Evolutionary conservation across 164 flowering plant genomes (phyloP), one percentile per base, ranked within the genome.

Genomic region (Chimonanthus praecox): DNA sequence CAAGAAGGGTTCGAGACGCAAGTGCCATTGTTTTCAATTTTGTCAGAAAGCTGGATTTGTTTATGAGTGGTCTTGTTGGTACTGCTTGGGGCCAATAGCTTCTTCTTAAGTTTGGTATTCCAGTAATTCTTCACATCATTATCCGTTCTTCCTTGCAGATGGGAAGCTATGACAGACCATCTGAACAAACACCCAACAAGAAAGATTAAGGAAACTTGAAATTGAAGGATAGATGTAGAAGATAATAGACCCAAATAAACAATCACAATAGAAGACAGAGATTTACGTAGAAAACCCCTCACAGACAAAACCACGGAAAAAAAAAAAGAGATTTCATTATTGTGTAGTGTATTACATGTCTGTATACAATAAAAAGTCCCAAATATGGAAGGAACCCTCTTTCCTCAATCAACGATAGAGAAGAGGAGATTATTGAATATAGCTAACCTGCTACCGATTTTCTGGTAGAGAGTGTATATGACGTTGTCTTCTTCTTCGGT

Each of bases 401-500:
- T 33, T 33, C 33, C 33, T 33, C 33, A 33, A 33, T 33, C 1
- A 33, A 33, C 33, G 0, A 33, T 33, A 33, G 33, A 33, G 33
- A 33, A 33, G 33, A 33, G 33, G 33, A 33, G 33, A 33, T 33
- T 33, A 33, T 33, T 33, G 9, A 5, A n/a, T 5, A 2, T 43
- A 33, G 21, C 62, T 46, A 65, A 73, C 95, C 90, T 87, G 82
- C 90, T 90, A 64, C 92, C 95, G 4, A 90, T 83, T 74, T 43
- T 82, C 7, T 68, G 71, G 72, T 84, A 87, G 48, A 90, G 88
- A 47, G 74, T 47, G 66, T 74, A 77, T 9, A 90, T 90, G 50
- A 82, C 71, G 69, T 68, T 64, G 44, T 90, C 91, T 79, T 90
- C 94, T 47, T 90, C 92, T 18, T 88, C 82, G 8, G 92, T 87